A percentile compares a stretch with the other conserved stretches of the same genome.
Conservation (phyloP, 176 grass and related monocot genomes). For the Phragmites australis region DNA sequence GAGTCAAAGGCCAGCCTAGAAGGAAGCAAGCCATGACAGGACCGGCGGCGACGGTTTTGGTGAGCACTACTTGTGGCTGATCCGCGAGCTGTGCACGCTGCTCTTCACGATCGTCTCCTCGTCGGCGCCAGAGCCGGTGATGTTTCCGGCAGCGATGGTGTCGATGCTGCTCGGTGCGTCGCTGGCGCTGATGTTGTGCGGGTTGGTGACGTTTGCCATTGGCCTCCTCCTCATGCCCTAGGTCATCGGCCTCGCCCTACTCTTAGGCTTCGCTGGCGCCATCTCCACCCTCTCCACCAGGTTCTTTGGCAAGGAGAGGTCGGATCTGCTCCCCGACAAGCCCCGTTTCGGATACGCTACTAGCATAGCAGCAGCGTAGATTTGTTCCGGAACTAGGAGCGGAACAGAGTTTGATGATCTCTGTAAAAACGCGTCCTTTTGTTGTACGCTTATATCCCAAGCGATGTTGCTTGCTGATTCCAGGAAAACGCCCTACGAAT, state of each 20-base stretch:
- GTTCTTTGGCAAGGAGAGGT: conserved; percentile 30
- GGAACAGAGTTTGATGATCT: not conserved
- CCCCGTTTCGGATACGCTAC: not conserved
- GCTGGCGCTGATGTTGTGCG: conserved; percentile 83
- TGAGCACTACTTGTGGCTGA: conserved; percentile 49
- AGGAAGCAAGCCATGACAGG: conserved; percentile 23
- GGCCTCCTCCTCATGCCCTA: conserved; percentile 87
- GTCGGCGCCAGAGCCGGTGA: not conserved
- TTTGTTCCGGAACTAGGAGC: not conserved
- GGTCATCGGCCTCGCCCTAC: conserved; percentile 65
- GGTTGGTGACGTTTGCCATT: conserved; percentile 80
- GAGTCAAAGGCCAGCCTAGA: too few relatives aligned
- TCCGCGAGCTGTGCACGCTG: conserved; percentile 67
- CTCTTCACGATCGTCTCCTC: conserved; percentile 50
- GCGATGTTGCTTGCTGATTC: not conserved
- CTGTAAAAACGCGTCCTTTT: not conserved
- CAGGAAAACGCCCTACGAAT: not conserved
- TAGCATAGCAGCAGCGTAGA: not conserved
- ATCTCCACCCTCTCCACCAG: conserved; percentile 71
- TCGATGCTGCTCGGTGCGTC: conserved; percentile 74
- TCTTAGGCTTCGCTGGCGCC: conserved; percentile 69
- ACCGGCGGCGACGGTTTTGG: conserved; percentile 1
- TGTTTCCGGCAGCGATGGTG: conserved; percentile 48
- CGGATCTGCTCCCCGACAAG: not conserved
- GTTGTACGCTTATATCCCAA: not conserved